Evolutionary conservation across 78 protist species (phyloP).

Genomic region (Dictyostelium firmibasis): DNA sequence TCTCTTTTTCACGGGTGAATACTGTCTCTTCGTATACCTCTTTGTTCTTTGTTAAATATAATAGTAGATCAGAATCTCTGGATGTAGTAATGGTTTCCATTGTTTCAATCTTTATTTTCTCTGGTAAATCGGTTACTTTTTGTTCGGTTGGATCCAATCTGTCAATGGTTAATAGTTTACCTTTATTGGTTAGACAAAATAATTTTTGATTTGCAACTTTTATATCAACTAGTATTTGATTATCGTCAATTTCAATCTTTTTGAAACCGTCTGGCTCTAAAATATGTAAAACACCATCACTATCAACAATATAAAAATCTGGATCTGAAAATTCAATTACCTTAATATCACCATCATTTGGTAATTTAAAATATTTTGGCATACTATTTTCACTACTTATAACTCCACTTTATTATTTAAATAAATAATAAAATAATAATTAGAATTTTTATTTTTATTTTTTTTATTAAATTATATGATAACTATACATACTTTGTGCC

Average conservation of each 20-base stretch:
- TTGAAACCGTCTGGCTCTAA: not conserved
- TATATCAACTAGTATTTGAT: not conserved
- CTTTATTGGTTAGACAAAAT: not conserved
- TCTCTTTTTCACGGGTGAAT: not conserved
- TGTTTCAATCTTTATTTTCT: not conserved
- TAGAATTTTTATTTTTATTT: not conserved
- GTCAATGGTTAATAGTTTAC: not conserved
- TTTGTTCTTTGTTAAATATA: not conserved
- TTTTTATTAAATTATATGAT: not conserved
- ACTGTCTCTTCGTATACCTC: not conserved
- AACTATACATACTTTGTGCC: constrained; percentile 43
- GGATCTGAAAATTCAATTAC: constrained; percentile 17
- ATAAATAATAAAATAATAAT: not conserved
- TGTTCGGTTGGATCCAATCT: not conserved
- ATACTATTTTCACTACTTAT: not conserved
- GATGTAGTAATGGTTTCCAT: not conserved
- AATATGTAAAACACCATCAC: not conserved
- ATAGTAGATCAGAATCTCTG: not conserved
- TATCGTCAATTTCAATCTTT: not conserved
- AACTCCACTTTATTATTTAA: not conserved
- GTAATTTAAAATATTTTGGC: not conserved
- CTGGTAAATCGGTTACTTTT: not conserved
- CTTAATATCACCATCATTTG: not conserved
- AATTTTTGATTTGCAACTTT: not conserved
- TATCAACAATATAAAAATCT: constrained; percentile 9